Percentiles rank a stretch among this genome's conserved stretches.
These are phyloP conservation scores for Leccinum incarnatum DNA, from an alignment of 768 basidiomycete species.

Conservation along the genomic window DNA sequence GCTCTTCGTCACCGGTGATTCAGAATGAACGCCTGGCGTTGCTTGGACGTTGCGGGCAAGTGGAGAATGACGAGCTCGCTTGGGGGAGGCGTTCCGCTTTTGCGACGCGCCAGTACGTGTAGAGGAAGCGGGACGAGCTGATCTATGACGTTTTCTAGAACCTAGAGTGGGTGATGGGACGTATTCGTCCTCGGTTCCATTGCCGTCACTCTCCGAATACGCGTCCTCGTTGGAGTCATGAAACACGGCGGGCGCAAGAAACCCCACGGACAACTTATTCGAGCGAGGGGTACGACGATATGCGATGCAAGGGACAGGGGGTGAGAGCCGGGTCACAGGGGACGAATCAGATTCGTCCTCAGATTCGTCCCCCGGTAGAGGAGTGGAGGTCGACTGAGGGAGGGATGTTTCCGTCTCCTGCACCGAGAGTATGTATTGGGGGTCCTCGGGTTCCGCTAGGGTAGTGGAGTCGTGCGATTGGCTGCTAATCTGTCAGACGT, in stretches of 20 bases:
- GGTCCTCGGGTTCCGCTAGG: conserved; percentile 4
- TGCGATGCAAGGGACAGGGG: neutral
- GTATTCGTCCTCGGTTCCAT: conserved; percentile 45
- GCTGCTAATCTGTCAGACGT: conserved; percentile 20
- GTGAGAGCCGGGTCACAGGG: neutral
- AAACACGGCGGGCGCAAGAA: neutral
- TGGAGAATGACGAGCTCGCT: conserved; percentile 34
- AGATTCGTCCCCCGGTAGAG: neutral
- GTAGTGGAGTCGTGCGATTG: conserved; percentile 11
- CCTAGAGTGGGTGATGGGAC: conserved; percentile 36
- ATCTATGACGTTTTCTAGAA: conserved; percentile 35
- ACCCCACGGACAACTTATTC: conserved; percentile 4
- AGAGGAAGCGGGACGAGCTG: conserved; percentile 2
- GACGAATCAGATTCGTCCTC: neutral
- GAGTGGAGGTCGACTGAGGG: conserved; percentile 1
- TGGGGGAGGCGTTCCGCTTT: conserved; percentile 12
- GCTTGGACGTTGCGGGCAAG: conserved; percentile 49
- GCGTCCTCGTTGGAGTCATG: conserved; percentile 28
- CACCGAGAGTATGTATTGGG: conserved; percentile 13
- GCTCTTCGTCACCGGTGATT: conserved; percentile 22
- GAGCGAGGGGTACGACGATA: conserved; percentile 16
- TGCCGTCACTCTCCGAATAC: conserved; percentile 38
- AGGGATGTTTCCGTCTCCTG: conserved; percentile 7
- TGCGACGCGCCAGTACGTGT: conserved; percentile 1
- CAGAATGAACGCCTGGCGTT: conserved; percentile 14